Evolutionary conservation across 192 early-diverging fungal species (phyloP).

Genomic region (Geranomyces michiganensis): DNA sequence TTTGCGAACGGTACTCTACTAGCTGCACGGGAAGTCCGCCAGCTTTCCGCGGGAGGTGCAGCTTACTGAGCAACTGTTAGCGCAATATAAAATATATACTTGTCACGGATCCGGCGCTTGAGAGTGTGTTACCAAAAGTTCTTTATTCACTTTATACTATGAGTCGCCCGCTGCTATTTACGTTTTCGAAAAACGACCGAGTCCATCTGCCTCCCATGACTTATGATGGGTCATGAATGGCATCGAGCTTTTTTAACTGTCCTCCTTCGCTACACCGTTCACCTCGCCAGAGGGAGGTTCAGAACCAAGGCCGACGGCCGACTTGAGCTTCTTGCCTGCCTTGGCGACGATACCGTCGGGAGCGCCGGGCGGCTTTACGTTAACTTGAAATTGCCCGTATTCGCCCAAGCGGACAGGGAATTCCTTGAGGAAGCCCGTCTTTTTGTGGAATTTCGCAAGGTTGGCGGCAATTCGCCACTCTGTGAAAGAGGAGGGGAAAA

Average conservation of each 20-base stretch:
- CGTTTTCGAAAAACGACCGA: too few species aligned
- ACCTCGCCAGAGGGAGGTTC: constrained; percentile 6
- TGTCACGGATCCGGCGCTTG: too few species aligned
- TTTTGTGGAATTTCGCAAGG: constrained; percentile 22
- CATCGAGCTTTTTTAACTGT: constrained; percentile 6
- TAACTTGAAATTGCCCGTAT: constrained; percentile 16
- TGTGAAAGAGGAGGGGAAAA: not conserved
- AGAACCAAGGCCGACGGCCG: constrained; percentile 2
- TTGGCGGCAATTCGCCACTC: constrained; percentile 22
- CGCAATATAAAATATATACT: too few species aligned
- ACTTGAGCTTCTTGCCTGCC: constrained; percentile 20
- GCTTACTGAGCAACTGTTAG: not conserved
- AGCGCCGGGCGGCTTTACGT: constrained; percentile 10
- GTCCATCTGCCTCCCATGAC: too few species aligned
- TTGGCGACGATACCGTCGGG: constrained; percentile 13
- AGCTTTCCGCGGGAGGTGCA: not conserved
- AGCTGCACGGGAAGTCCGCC: not conserved
- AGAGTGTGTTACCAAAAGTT: too few species aligned
- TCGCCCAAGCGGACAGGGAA: constrained; percentile 24
- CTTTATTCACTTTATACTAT: too few species aligned
- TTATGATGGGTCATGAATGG: too few species aligned
- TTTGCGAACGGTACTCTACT: not conserved
- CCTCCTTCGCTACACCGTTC: not conserved
- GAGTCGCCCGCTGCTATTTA: too few species aligned
- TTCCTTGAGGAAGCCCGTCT: constrained; percentile 7